Base-by-base conservation (phyloP, 2,329 filamentous ascomycete genomes). In the Claviceps paspali region DNA sequence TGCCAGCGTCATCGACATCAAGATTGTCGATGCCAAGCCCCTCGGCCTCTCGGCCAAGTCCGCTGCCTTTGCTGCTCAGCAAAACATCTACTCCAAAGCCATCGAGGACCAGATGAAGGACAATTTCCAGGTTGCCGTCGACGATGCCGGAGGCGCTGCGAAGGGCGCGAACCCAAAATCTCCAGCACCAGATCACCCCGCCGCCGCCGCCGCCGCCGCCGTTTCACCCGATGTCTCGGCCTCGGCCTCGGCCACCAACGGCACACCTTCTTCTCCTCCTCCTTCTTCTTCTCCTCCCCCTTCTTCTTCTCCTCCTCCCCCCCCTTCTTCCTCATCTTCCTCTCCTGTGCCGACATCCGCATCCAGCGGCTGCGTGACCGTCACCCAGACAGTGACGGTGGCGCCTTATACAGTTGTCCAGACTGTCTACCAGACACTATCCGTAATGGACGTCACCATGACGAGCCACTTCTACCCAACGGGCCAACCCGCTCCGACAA, bases 101-200 rank as follows among this genome's bases (percentile, higher is more conserved):
- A 61, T 70, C 43, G 48, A 59, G 41, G 48, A 48, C 4, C 66
- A 71, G 54, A 62, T 70, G 50, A 41, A 44, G 24, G 60, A 54
- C 42, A 58, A 60, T 47, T 71, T 63, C 45, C 53, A 63, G 36
- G 64, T 72, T 38, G 45, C 54, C 24, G 54, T 67, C 17, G 48
- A 54, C 27, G 50, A 40, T 29, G 29, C 40, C 12, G 39, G 46
- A 9, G n/a, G n/a, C n/a, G n/a, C n/a, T n/a, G n/a, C n/a, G n/a
- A n/a, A n/a, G n/a, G n/a, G n/a, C n/a, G n/a, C n/a, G n/a, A n/a
- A n/a, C n/a, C n/a, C n/a, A n/a, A 11, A 6, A 8, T 2, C 29
- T 24, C 24, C 15, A 15, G 5, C 27, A n/a, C 14, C 37, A 8
- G 27, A 19, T 26, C 11, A 9, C 24, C 15, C 2, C n/a, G 4